Conservation (phyloP, 2,329 filamentous ascomycete species). For the Penicillium sp. region DNA sequence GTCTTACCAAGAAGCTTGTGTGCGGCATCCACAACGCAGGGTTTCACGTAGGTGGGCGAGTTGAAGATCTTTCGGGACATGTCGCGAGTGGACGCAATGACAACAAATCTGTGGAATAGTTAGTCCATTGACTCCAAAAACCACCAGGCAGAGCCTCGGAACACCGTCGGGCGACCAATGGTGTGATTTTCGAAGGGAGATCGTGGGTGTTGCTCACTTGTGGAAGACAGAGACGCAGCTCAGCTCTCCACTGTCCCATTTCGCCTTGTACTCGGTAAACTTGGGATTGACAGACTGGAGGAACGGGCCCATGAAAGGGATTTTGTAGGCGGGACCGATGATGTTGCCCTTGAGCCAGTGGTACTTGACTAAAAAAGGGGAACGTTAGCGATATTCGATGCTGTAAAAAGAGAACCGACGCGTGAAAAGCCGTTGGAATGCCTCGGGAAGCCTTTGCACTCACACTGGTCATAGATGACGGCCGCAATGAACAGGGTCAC, state of each 20-base stretch:
- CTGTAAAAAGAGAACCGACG: slow-evolving; percentile 1
- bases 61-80: slow-evolving; percentile 97
- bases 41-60: slow-evolving; percentile 86
- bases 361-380: slow-evolving; percentile 62
- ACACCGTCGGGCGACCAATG: too few relatives aligned
- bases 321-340: slow-evolving; percentile 69
- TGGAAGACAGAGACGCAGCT: slow-evolving; percentile 99
- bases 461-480: slow-evolving; percentile 87
- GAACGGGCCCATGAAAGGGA: slow-evolving; percentile 92
- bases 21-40: slow-evolving; percentile 91
- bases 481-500: slow-evolving; percentile 68
- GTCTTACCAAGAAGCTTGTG: slow-evolving; percentile 86
- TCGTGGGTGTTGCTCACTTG: slow-evolving; percentile 64
- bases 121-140: too few relatives aligned
- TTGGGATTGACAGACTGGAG: slow-evolving; percentile 87
- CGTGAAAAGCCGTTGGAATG: slow-evolving; percentile 1
- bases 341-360: slow-evolving; percentile 72
- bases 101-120: slow-evolving; percentile 70
- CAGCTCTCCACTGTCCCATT: slow-evolving; percentile 86
- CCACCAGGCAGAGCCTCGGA: too few relatives aligned
- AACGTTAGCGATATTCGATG: slow-evolving; percentile 2
- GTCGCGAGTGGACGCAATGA: slow-evolving; percentile 91
- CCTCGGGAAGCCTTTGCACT: slow-evolving; percentile 36
- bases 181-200: too few relatives aligned
- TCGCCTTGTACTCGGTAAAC: slow-evolving; percentile 84